phyloP scores from a whole-genome alignment of 305 asterid species.

The Coffea humblotiana region DNA sequence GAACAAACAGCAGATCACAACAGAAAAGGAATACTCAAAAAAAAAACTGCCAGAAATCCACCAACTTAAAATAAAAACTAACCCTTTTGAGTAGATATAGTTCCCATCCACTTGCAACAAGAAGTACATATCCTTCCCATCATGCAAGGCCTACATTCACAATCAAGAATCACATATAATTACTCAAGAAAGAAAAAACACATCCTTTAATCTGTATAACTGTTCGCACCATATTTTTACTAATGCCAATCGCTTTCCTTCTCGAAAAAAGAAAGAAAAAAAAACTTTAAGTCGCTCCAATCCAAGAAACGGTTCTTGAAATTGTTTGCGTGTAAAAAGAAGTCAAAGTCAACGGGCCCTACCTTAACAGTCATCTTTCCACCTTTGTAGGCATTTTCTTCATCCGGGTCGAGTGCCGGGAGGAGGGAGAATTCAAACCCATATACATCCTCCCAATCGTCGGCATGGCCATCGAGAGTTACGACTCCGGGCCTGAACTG shows the following conservation, averaged over 20 bases:
- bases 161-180: conserved; percentile 19
- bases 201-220: not conserved
- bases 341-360: conserved; percentile 12
- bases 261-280: not conserved
- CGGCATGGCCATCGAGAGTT: conserved; percentile 77
- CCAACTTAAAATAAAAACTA: conserved; percentile 19
- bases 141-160: conserved; percentile 65
- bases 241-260: not conserved
- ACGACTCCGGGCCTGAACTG: conserved; percentile 67
- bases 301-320: not conserved
- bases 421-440: conserved; percentile 82
- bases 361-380: conserved; percentile 88
- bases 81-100: conserved; percentile 67
- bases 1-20: not conserved
- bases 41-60: not conserved
- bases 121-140: conserved; percentile 65
- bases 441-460: conserved; percentile 66
- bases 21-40: not conserved
- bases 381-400: conserved; percentile 62
- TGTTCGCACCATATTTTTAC: not conserved
- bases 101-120: conserved; percentile 75
- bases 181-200: conserved; percentile 1
- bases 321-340: not conserved
- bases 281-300: not conserved
- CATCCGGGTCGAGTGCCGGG: conserved; percentile 88